These are phyloP conservation scores for Quercus parvula DNA, from an alignment of 306 rosid genomes.

Conservation along the genomic window DNA sequence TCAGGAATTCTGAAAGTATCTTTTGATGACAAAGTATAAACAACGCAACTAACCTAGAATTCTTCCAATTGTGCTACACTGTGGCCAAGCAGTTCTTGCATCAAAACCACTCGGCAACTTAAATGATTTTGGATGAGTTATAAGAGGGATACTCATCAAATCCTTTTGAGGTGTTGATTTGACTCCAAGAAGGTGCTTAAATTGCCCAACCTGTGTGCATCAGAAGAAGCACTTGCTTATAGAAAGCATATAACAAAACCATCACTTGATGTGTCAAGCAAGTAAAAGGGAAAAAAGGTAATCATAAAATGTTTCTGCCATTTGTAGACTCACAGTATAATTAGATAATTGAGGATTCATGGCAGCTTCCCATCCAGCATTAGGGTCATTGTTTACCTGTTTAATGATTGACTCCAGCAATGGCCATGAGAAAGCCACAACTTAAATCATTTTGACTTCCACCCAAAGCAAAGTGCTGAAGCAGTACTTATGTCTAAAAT, in stretches of 20 bases:
- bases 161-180: constrained; percentile 51
- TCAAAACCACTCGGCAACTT: constrained; percentile 72
- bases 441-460: constrained; percentile 4
- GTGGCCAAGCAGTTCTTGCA: constrained; percentile 86
- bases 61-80: constrained; percentile 71
- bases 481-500: not conserved
- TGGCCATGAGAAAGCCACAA: not conserved
- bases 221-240: constrained; percentile 1
- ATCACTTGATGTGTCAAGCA: not conserved
- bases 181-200: constrained; percentile 85
- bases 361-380: constrained; percentile 88
- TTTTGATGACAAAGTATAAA: not conserved
- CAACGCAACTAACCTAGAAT: constrained; percentile 57
- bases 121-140: constrained; percentile 62
- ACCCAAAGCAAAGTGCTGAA: not conserved
- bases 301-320: not conserved
- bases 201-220: constrained; percentile 69
- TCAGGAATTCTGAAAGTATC: constrained; percentile 33
- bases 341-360: constrained; percentile 74
- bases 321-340: constrained; percentile 52
- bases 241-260: too few relatives aligned
- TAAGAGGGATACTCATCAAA: constrained; percentile 40
- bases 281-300: constrained; percentile 4
- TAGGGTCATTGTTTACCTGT: constrained; percentile 60
- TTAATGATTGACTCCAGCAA: constrained; percentile 71